These are phyloP conservation scores for Thielaviopsis musarum DNA, from an alignment of 2,329 filamentous ascomycete genomes.

Conservation along the genomic window DNA sequence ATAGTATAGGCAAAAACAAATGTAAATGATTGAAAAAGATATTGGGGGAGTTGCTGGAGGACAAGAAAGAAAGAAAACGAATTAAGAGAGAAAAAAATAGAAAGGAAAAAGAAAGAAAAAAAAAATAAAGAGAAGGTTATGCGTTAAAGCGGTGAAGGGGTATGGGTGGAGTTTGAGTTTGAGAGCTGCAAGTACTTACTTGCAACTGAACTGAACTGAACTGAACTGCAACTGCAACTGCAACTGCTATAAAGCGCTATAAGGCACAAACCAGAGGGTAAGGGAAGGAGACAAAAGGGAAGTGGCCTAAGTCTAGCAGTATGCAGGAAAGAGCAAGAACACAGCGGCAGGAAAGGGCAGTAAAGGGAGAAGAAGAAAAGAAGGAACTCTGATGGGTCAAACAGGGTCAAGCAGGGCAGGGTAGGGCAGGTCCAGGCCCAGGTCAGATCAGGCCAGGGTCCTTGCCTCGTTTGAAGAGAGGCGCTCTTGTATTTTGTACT, in stretches of 20 bases:
- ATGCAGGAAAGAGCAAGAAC: not conserved
- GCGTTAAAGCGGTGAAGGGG: slow-evolving; percentile 5
- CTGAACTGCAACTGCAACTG: not conserved
- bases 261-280: not conserved
- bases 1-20: not conserved
- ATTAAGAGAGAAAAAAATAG: not conserved
- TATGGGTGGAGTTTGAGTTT: not conserved
- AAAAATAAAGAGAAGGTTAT: slow-evolving; percentile 1
- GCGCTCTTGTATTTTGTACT: too few species aligned
- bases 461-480: not conserved
- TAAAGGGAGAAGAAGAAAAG: not conserved
- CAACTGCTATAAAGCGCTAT: not conserved
- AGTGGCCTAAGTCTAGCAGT: too few species aligned
- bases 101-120: not conserved
- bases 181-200: not conserved
- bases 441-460: not conserved
- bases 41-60: not conserved
- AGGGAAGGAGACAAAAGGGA: not conserved
- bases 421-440: not conserved
- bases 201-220: too few species aligned
- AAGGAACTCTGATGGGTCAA: not conserved
- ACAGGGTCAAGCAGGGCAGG: not conserved
- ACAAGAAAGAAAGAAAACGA: slow-evolving; percentile 6
- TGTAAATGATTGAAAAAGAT: not conserved
- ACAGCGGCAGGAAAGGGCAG: not conserved